These are phyloP conservation scores for Magnaporthiopsis rhizophila DNA, from an alignment of 2,329 filamentous ascomycete species.

Conservation along the genomic window DNA sequence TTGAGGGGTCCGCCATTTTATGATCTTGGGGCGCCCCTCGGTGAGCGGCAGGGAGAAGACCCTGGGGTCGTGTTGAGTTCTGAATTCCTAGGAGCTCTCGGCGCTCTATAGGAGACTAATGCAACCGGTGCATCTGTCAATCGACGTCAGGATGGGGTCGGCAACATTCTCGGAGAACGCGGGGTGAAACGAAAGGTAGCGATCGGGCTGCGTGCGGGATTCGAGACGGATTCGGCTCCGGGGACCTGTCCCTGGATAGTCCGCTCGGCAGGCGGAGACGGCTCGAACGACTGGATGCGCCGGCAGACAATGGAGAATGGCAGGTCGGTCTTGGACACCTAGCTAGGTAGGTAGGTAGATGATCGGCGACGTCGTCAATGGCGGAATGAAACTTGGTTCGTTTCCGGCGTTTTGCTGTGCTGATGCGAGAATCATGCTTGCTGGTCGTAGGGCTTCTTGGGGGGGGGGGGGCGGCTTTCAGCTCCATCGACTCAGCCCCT, in stretches of 20 bases:
- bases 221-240: neutral
- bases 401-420: neutral
- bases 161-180: neutral
- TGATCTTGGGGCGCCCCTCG: neutral
- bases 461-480: neutral
- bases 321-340: neutral
- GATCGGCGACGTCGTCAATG: neutral
- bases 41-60: neutral
- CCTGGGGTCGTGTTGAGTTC: neutral
- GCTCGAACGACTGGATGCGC: neutral
- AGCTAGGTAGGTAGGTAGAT: neutral
- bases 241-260: neutral
- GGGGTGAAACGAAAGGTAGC: neutral
- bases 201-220: neutral
- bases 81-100: neutral
- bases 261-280: neutral
- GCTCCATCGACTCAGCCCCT: neutral
- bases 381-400: neutral
- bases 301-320: neutral
- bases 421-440: neutral
- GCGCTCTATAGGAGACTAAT: neutral
- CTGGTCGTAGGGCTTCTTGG: neutral
- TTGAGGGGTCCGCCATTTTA: constrained; percentile 22
- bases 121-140: neutral
- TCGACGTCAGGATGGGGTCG: neutral